Conservation (phyloP, 2,329 filamentous ascomycete species). For the Fusarium virguliforme region DNA sequence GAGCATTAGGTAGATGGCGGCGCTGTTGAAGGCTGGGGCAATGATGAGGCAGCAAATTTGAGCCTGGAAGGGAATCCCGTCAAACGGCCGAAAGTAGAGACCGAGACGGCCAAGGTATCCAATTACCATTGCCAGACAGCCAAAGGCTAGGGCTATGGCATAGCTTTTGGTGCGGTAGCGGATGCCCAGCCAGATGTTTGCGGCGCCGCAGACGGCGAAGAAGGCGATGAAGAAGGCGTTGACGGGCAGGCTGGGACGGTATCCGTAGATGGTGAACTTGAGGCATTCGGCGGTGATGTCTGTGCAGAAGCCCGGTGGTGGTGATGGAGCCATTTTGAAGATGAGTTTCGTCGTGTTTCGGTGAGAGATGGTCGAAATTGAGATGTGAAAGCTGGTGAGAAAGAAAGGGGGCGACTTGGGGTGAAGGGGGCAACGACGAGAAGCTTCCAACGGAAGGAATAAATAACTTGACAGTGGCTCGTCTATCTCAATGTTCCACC, state of each 20-base stretch:
- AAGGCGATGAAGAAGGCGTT: constrained; percentile 28
- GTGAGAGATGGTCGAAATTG: neutral
- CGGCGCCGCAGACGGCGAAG: constrained; percentile 2
- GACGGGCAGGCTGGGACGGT: constrained; percentile 19
- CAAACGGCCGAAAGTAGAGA: constrained; percentile 13
- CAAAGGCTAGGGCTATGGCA: constrained; percentile 15
- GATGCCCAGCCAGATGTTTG: constrained; percentile 23
- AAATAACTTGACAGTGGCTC: neutral
- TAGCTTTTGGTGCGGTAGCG: constrained; percentile 23
- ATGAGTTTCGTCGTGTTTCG: neutral
- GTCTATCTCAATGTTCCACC: neutral
- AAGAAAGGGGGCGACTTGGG: too few relatives aligned
- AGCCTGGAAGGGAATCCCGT: constrained; percentile 19
- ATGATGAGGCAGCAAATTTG: constrained; percentile 34
- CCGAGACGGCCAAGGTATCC: neutral
- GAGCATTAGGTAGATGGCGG: constrained; percentile 26
- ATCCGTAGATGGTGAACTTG: constrained; percentile 24
- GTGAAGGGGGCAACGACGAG: too few relatives aligned
- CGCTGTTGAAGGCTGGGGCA: constrained; percentile 27
- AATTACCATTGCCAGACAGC: neutral
- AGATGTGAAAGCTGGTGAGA: too few relatives aligned
- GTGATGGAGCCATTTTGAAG: neutral
- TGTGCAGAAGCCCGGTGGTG: constrained; percentile 10
- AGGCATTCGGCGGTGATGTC: constrained; percentile 23
- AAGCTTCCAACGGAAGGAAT: neutral